Percentiles rank a stretch among this genome's conserved stretches.
Evolutionary conservation across 2,329 filamentous ascomycete genomes (phyloP).

Genomic region (Aschersonia sp.): DNA sequence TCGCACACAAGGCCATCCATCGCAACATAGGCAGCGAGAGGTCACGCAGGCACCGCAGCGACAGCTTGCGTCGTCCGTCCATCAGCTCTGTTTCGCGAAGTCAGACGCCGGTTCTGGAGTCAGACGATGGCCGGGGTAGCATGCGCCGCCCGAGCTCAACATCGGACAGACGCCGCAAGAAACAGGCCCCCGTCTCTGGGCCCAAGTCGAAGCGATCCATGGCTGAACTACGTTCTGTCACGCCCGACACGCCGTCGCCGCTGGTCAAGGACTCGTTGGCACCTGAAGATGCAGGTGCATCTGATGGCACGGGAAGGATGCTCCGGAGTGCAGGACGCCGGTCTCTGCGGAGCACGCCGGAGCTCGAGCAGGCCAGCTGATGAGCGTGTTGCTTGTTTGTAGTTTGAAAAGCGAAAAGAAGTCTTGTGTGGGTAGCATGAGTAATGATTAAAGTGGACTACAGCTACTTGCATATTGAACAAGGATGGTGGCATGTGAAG

Average conservation of each 20-base stretch:
- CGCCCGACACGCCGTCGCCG: constrained; percentile 39
- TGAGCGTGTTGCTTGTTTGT: not conserved
- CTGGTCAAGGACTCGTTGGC: constrained; percentile 31
- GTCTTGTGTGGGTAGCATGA: too few relatives aligned
- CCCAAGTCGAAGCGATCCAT: constrained; percentile 28
- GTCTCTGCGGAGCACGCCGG: not conserved
- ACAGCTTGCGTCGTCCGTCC: constrained; percentile 37
- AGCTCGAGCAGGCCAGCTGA: constrained; percentile 1
- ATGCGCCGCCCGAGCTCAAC: constrained; percentile 31
- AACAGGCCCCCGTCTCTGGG: constrained; percentile 21
- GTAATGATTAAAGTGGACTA: too few relatives aligned
- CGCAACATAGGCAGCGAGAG: constrained; percentile 27
- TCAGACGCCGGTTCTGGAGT: constrained; percentile 32
- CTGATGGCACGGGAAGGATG: constrained; percentile 9
- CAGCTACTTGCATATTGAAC: too few relatives aligned
- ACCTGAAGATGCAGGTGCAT: constrained; percentile 8
- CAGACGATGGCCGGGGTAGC: constrained; percentile 23
- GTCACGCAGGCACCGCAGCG: constrained; percentile 34
- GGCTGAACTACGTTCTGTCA: constrained; percentile 35
- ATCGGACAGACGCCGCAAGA: constrained; percentile 38
- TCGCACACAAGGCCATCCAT: constrained; percentile 20
- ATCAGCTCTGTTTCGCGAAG: constrained; percentile 32
- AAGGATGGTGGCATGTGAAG: too few relatives aligned
- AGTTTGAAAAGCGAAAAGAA: not conserved
- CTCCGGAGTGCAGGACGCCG: constrained; percentile 9